These are phyloP conservation scores for Elsinoe fawcettii DNA, from an alignment of 2,329 filamentous ascomycete genomes.

Conservation along the genomic window DNA sequence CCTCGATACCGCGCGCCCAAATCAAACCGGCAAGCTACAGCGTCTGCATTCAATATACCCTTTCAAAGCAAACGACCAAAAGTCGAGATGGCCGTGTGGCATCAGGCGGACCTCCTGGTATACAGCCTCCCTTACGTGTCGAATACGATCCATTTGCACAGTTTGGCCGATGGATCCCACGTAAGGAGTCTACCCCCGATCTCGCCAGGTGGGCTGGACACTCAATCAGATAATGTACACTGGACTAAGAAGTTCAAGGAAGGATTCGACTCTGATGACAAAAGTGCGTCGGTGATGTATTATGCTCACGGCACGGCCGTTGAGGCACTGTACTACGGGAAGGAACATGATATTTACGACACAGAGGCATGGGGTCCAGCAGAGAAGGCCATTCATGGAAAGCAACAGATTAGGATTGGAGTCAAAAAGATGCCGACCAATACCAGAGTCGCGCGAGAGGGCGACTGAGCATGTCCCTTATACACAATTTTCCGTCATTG, in stretches of 20 bases:
- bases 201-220: background rate
- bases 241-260: constrained; percentile 2
- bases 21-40: background rate
- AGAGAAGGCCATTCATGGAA: background rate
- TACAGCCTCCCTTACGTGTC: background rate
- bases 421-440: background rate
- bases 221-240: background rate
- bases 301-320: background rate
- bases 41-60: background rate
- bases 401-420: background rate
- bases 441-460: background rate
- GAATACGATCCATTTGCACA: background rate
- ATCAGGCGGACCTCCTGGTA: background rate
- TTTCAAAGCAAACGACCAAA: background rate
- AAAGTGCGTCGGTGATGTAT: background rate
- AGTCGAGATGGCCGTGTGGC: constrained; percentile 6
- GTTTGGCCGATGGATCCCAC: background rate
- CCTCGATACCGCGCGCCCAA: background rate
- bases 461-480: background rate
- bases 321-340: background rate
- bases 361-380: background rate
- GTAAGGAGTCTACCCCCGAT: background rate
- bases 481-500: background rate
- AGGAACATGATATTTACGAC: background rate
- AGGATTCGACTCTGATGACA: background rate